Conservation (phyloP, 208 protist genomes). For the Leishmania aethiopica region DNA sequence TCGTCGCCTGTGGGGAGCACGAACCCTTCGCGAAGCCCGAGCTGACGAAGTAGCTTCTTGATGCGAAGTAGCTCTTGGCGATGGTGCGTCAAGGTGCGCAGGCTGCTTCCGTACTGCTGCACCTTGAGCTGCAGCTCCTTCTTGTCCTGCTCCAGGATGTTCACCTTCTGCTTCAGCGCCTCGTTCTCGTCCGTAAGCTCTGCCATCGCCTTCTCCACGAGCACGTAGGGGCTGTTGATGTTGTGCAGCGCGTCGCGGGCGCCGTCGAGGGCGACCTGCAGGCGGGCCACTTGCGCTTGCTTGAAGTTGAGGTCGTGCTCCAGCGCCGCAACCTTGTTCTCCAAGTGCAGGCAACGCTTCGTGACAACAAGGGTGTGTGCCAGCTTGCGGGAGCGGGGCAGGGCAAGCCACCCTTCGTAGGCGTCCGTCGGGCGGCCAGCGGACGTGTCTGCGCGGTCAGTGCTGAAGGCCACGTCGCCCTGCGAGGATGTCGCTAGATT, state of each 20-base stretch:
- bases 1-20: constrained; percentile 17
- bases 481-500: constrained; percentile 62
- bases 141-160: constrained; percentile 60
- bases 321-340: constrained; percentile 69
- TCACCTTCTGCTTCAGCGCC: constrained; percentile 47
- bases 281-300: constrained; percentile 67
- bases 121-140: constrained; percentile 45
- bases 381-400: constrained; percentile 80
- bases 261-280: constrained; percentile 74
- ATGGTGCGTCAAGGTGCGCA: constrained; percentile 71
- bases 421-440: constrained; percentile 3
- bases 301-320: constrained; percentile 73
- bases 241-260: constrained; percentile 86
- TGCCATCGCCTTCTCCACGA: constrained; percentile 79
- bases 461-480: constrained; percentile 18
- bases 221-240: constrained; percentile 80
- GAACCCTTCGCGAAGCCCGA: constrained; percentile 62
- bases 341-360: constrained; percentile 86
- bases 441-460: not conserved
- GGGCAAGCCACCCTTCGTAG: constrained; percentile 65
- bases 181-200: constrained; percentile 62
- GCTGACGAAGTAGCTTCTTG: constrained; percentile 59
- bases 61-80: constrained; percentile 81
- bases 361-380: constrained; percentile 81
- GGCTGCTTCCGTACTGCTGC: constrained; percentile 52